A percentile compares a stretch with the other conserved stretches of the same genome.
phyloP scores from a whole-genome alignment of 2,329 filamentous ascomycete genomes.

The Cryoendolithus antarcticus region DNA sequence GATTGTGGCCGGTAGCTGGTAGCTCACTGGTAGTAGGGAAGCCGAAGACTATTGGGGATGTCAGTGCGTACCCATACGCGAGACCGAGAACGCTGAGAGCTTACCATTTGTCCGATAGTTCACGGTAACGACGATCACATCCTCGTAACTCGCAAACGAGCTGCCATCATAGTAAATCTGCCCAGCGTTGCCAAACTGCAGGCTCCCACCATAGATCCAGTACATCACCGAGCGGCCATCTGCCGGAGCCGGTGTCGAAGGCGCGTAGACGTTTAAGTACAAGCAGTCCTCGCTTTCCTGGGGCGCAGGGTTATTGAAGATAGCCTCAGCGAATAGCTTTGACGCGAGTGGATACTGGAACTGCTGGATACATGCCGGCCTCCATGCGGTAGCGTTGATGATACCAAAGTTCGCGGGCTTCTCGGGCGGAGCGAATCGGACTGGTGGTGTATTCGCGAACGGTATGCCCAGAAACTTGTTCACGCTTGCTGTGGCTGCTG shows the following conservation, averaged over 20 bases:
- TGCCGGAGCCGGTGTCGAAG: background rate
- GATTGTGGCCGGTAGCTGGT: conserved; percentile 20
- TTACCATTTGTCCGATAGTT: conserved; percentile 28
- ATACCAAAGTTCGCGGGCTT: conserved; percentile 7
- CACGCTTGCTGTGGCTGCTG: background rate
- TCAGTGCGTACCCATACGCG: no score
- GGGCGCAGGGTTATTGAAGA: background rate
- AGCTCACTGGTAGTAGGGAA: conserved; percentile 27
- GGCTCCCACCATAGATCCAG: conserved; percentile 31
- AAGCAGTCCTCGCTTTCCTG: conserved; percentile 41
- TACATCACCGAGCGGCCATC: conserved; percentile 31
- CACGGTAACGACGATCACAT: conserved; percentile 23
- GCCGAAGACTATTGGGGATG: conserved; percentile 23
- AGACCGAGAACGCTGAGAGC: conserved; percentile 27
- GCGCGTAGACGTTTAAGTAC: conserved; percentile 39
- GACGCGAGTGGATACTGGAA: conserved; percentile 8
- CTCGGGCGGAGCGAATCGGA: conserved; percentile 19
- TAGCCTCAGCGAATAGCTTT: background rate
- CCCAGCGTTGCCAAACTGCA: conserved; percentile 6
- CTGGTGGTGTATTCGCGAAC: conserved; percentile 22
- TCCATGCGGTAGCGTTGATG: conserved; percentile 20
- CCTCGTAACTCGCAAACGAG: conserved; percentile 26
- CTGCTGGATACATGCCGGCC: conserved; percentile 23
- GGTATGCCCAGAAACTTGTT: conserved; percentile 18
- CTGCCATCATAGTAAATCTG: conserved; percentile 1